Evolutionary conservation across 805 yeast genomes (phyloP).

Genomic region (Zygosaccharomyces gambellarensis): DNA sequence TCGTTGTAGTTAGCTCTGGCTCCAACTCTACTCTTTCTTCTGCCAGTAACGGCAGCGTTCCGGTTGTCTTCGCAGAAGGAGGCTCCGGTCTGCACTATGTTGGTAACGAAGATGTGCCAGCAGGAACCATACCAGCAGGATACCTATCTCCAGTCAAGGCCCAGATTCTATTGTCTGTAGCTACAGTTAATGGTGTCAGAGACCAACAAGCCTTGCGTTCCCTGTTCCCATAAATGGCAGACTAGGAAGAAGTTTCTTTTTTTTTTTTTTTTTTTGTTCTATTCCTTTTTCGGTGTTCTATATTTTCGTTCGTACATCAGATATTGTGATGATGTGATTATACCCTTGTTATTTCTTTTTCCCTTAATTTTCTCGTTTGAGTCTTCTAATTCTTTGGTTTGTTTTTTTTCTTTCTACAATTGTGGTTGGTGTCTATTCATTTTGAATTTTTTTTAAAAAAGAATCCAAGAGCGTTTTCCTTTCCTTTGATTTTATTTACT

Average conservation of each 20-base stretch:
- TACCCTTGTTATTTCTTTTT: not conserved
- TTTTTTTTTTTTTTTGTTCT: not conserved
- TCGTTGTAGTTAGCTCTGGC: slow-evolving; percentile 21
- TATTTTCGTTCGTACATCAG: not conserved
- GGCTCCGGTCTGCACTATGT: slow-evolving; percentile 17
- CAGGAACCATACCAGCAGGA: slow-evolving; percentile 29
- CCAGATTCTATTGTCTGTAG: slow-evolving; percentile 29
- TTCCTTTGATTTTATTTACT: not conserved
- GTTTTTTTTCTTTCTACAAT: not conserved
- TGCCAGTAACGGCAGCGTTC: slow-evolving; percentile 14
- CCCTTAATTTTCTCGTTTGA: not conserved
- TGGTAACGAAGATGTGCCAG: slow-evolving; percentile 19
- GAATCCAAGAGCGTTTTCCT: not conserved
- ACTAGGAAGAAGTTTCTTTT: not conserved
- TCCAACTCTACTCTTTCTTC: slow-evolving; percentile 21
- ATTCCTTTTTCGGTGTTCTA: not conserved
- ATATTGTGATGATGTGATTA: not conserved
- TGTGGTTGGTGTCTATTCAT: not conserved
- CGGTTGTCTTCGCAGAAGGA: slow-evolving; percentile 31
- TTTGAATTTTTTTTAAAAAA: not conserved
- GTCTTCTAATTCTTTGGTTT: not conserved
- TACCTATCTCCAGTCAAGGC: slow-evolving; percentile 32
- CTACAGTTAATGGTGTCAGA: slow-evolving; percentile 26
- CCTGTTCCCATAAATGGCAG: slow-evolving; percentile 11
- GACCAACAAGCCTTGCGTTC: slow-evolving; percentile 2